phyloP scores from a whole-genome alignment of 2,329 filamentous ascomycete genomes.

The Cladosporium velox region DNA sequence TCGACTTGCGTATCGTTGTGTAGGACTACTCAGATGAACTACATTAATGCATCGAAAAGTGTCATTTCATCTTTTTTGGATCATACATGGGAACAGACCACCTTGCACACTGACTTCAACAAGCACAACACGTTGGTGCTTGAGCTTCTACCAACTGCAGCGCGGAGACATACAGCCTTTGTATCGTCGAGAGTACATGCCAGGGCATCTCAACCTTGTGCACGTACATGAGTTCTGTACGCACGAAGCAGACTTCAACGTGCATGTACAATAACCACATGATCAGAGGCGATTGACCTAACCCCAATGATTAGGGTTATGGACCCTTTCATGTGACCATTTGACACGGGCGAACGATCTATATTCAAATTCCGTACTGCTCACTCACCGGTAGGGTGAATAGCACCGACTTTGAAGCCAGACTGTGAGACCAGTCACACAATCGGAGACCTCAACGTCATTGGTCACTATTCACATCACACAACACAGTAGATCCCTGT shows the following conservation, averaged over 20 bases:
- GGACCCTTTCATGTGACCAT: background rate
- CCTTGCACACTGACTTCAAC: background rate
- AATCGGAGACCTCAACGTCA: slow-evolving; percentile 1
- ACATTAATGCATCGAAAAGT: background rate
- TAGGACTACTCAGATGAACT: background rate
- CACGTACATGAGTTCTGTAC: background rate
- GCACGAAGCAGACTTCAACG: background rate
- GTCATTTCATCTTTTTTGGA: background rate
- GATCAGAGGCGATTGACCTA: background rate
- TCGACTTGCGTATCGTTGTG: background rate
- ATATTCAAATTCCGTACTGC: too few relatives aligned
- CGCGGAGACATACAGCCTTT: too few relatives aligned
- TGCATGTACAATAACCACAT: background rate
- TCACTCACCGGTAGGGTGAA: too few relatives aligned
- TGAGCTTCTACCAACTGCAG: background rate
- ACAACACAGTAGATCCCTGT: background rate
- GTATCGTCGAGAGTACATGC: background rate
- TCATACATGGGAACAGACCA: background rate
- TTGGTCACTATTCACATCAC: background rate
- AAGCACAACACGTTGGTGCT: background rate
- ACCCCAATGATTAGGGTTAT: background rate
- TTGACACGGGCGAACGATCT: too few relatives aligned
- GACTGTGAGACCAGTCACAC: background rate
- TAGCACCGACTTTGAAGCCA: too few relatives aligned
- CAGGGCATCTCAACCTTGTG: background rate